Evolutionary conservation across 306 rosid species (phyloP), one percentile per base, ranked within the genome.

Genomic region (Quercus robur): DNA sequence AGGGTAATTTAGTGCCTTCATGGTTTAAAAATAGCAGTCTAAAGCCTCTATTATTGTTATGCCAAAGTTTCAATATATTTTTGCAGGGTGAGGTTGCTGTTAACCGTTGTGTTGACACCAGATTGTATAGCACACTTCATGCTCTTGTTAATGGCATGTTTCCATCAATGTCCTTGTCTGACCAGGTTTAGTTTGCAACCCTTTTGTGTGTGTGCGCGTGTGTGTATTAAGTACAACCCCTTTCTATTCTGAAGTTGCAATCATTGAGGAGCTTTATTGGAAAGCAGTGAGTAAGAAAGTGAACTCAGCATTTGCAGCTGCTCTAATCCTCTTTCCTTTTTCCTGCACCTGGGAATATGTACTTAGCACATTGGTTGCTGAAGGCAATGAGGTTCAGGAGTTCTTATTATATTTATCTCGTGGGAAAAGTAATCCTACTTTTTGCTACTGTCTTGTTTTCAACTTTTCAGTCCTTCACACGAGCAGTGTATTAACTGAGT

Each of bases 111-210:
- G 79, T 90, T 75, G 94, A 93, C 82, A 78, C 90, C 17, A 93
- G 87, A 82, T 89, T 97, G 73, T 93, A 96, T 77, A 78, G 89
- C 58, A 93, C 99, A 19, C 85, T 93, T 82, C 98, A 90, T 75
- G 87, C 97, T 52, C 97, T 90, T 9, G 98, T 91, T 80, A 85
- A 96, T 73, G 98, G 87, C 77, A 96, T 96, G 93, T 96, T 96
- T 81, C 99, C 99, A 15, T 82, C 92, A 20, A 81, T 75, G 15
- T 54, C 66, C 81, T 87, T 92, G 17, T 77, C 73, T 33, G 98
- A 91, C 84, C 97, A 90, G 97, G 99, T 96, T 80, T 74, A 68
- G 68, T 25, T 78, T 74, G 54, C 81, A 75, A 25, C 66, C 57
- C 51, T 31, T 73, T 74, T 74, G 41, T 35, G 38, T 31, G 35